phyloP scores from a whole-genome alignment of 169 alveolate species.

The Eimeria sp. region DNA sequence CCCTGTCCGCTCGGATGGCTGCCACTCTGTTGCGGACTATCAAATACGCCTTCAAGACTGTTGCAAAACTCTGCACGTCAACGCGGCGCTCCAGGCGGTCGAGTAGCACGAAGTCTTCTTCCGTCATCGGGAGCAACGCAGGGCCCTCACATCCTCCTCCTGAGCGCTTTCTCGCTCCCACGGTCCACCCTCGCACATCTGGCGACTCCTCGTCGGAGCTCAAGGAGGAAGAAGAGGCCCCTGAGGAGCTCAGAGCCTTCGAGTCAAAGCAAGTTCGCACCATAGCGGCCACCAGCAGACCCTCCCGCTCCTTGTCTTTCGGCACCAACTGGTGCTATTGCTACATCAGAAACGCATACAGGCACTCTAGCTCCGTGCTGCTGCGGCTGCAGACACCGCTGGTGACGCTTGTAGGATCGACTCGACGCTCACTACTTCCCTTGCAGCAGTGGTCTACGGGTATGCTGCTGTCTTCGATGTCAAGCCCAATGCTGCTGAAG shows the following conservation, averaged over 20 bases:
- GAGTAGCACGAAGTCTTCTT: conserved; percentile 29
- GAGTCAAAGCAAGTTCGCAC: conserved; percentile 55
- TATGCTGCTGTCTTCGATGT: not conserved
- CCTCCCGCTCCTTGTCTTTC: not conserved
- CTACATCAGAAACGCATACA: not conserved
- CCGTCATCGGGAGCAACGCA: conserved; percentile 62
- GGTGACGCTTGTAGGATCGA: not conserved
- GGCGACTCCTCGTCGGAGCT: not conserved
- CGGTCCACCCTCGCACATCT: not conserved
- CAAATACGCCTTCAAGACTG: conserved; percentile 77
- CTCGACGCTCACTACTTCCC: not conserved
- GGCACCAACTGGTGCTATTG: not conserved
- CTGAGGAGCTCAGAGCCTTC: not conserved
- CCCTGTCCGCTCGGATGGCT: conserved; percentile 73
- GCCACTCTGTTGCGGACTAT: conserved; percentile 61
- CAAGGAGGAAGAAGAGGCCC: not conserved
- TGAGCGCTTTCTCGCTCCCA: not conserved
- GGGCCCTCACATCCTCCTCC: not conserved
- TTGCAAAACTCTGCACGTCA: conserved; percentile 69
- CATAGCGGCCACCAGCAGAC: not conserved
- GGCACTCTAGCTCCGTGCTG: not conserved
- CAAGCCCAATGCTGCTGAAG: not conserved
- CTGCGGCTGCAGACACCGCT: not conserved
- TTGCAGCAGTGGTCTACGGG: not conserved
- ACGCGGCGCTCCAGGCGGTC: conserved; percentile 72